Base-by-base conservation (phyloP, 345 rosid species). In the Eucalyptus decipiens region DNA sequence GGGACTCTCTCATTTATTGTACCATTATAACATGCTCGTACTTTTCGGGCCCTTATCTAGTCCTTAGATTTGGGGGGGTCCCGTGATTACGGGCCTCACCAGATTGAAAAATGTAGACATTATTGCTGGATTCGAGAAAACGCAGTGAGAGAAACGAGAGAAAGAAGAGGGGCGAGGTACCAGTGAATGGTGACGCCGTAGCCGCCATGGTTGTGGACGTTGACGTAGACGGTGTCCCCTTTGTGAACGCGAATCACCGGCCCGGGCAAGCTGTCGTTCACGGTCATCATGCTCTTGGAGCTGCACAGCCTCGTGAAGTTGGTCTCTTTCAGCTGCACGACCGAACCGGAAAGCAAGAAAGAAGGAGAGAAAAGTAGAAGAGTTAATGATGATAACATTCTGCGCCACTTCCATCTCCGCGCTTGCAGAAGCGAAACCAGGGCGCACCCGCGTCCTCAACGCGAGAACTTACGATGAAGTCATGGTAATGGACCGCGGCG, bases 141-240 rank as follows among this genome's bases (percentile, higher is more conserved):
- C 14, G 81, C 24, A 34, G 3, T 3, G 6, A 9, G 21, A 34
- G 47, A 6, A 23, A 76, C 58, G 17, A 34, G 43, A 3, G 18
- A 9, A 24, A 30, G 28, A 3, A 4, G 60, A 42, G 40, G 18
- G 40, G 11, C 3, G 47, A 21, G 26, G 83, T 86, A 89, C 90
- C 90, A 89, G 87, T 89, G 90, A 47, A 89, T 80, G 87, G 90
- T 87, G 32, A 89, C 37, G 3, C 56, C 89, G 37, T 89, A 87
- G 9, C 11, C 19, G 42, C 87, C 90, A 11, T 89, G 87, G 34
- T 89, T 89, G 45, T 89, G 56, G 80, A 87, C 87, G 19, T 87
- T 89, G 87, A 89, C 37, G 34, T 52, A 89, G 34, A 60, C 87
- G 6, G 90, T 89, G 51, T 89, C 90, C 7, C 90, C 90, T 45